Evolutionary conservation across 1,284 basidiomycete genomes (phyloP).

Genomic region (Ganoderma boninense): DNA sequence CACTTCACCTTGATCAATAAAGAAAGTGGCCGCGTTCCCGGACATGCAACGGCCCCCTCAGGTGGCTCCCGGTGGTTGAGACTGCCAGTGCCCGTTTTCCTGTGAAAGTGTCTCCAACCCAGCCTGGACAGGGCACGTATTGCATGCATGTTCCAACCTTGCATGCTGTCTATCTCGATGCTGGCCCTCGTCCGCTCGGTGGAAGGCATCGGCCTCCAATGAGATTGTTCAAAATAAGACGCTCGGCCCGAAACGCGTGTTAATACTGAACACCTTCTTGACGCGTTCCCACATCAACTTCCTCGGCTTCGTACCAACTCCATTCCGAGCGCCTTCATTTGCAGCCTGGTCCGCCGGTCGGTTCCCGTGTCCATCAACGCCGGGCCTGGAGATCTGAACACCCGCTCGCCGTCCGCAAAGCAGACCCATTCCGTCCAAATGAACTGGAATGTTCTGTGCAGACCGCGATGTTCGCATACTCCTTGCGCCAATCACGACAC

Average conservation of each 20-base stretch:
- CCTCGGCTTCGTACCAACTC: neutral
- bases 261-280: neutral
- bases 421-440: neutral
- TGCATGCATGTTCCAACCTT: neutral
- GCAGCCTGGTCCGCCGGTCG: neutral
- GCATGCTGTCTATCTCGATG: neutral
- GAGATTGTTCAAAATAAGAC: neutral
- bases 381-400: neutral
- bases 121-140: neutral
- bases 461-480: neutral
- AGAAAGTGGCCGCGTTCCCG: neutral
- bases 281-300: neutral
- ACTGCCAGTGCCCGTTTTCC: neutral
- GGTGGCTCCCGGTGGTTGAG: neutral
- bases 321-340: neutral
- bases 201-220: neutral
- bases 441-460: neutral
- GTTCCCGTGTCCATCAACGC: neutral
- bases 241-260: neutral
- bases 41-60: neutral
- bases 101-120: neutral
- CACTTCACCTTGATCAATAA: neutral
- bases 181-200: neutral
- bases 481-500: neutral
- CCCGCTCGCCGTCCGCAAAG: neutral